Base-by-base conservation (phyloP, 768 basidiomycete genomes). In the Amyloporia xantha region DNA sequence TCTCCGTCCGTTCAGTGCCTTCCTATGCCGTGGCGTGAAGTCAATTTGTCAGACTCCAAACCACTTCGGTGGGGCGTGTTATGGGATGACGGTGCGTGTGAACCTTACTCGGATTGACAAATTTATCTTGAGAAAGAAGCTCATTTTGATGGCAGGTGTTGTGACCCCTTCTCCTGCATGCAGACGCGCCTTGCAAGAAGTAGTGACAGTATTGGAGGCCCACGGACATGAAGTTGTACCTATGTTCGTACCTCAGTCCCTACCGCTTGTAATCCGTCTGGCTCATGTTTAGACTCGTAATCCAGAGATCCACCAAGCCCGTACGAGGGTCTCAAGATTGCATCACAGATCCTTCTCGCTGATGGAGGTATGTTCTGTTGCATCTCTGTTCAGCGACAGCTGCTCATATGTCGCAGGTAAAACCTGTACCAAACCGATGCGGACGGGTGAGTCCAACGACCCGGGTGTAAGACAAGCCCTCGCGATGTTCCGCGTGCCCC, bases 21-120 rank as follows among this genome's bases (percentile, higher is more conserved):
- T 3, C 69, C 71, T 7, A 51, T 74, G n/a, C 70, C 72, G 5
- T 74, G 73, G 73, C 58, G 68, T 45, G 59, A 65, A 24, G 53
- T 67, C 10, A 54, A 69, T 44, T 68, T 4, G 47, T 33, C 44
- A 30, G 46, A 42, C 27, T 58, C 47, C 12, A 68, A 60, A 46
- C 69, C 66, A 41, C 50, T 71, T 26, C 65, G 65, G 20, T 74
- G 67, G 61, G 73, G 69, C 19, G 59, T 74, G 6, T 50, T 74
- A 44, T 72, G 70, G 72, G 64, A 71, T 38, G 71, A 74, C 52
- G 73, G 73, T 38, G 5, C 42, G 42, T 27, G 6, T 19, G 56
- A n/a, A n/a, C n/a, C n/a, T n/a, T n/a, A n/a, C n/a, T n/a, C n/a
- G n/a, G n/a, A n/a, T n/a, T n/a, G n/a, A n/a, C n/a, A n/a, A n/a